Evolutionary conservation across 768 basidiomycete genomes (phyloP).

Genomic region (Hygrophoropsis aurantiaca): DNA sequence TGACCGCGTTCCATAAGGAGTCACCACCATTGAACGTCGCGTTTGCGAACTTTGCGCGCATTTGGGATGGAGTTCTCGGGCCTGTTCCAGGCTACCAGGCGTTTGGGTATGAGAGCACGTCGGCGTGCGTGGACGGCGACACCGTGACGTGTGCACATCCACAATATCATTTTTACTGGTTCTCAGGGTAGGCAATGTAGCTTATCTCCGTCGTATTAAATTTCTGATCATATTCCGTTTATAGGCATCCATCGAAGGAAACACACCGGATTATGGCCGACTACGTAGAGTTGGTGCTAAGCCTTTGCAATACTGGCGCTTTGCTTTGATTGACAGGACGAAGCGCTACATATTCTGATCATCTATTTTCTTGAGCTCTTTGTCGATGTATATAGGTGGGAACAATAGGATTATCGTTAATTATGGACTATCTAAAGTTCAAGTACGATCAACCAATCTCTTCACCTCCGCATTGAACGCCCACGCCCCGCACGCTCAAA

Average conservation of each 20-base stretch:
- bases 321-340: too few species aligned
- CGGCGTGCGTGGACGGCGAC: slow-evolving; percentile 32
- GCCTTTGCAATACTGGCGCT: too few species aligned
- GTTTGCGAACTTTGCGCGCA: slow-evolving; percentile 46
- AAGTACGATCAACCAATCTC: too few species aligned
- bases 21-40: slow-evolving; percentile 38
- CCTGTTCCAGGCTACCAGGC: slow-evolving; percentile 42
- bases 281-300: slow-evolving; percentile 43
- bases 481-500: too few species aligned
- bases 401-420: too few species aligned
- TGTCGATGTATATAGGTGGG: too few species aligned
- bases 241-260: slow-evolving; percentile 50
- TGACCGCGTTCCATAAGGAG: slow-evolving; percentile 33
- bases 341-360: too few species aligned
- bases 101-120: slow-evolving; percentile 47
- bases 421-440: too few species aligned
- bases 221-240: neutral
- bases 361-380: too few species aligned
- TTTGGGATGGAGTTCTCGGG: slow-evolving; percentile 50
- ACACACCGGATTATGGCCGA: slow-evolving; percentile 55
- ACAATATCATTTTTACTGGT: slow-evolving; percentile 55
- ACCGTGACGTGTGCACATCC: slow-evolving; percentile 41
- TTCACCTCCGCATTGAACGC: too few species aligned
- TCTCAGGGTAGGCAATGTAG: slow-evolving; percentile 39
- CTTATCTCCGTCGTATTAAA: neutral